phyloP scores from a whole-genome alignment of 257 asterid genomes.

The Voacanga thouarsii region DNA sequence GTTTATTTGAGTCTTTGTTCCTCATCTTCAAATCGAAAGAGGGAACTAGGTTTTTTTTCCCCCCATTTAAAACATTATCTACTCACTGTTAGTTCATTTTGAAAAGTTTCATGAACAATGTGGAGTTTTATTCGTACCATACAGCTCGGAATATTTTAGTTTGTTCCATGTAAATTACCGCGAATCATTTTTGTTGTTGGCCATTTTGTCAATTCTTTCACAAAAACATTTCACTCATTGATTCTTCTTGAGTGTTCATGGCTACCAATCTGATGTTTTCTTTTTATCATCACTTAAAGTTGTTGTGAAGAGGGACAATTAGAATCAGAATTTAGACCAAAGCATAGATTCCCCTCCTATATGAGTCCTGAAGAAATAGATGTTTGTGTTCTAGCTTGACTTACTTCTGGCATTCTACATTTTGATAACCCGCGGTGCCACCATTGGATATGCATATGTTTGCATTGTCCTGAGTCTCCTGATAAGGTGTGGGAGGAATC shows the following conservation, averaged over 20 bases:
- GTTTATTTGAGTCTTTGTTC: background rate
- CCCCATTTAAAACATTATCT: background rate
- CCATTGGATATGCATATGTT: background rate
- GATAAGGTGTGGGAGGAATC: background rate
- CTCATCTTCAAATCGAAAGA: background rate
- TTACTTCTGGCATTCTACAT: background rate
- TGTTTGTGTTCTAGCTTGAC: background rate
- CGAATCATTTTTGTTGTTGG: background rate
- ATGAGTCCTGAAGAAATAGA: constrained; percentile 1
- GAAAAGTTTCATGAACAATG: background rate
- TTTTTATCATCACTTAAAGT: background rate
- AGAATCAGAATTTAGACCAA: background rate
- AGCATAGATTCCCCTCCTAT: background rate
- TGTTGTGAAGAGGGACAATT: background rate
- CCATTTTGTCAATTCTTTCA: background rate
- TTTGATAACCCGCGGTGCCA: background rate
- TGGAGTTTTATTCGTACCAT: background rate
- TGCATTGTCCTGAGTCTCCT: background rate
- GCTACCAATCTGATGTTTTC: background rate
- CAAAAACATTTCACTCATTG: background rate
- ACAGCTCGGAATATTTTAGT: background rate
- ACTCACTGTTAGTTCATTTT: background rate
- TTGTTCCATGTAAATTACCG: background rate
- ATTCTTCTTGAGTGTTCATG: background rate
- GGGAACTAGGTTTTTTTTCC: background rate